phyloP scores from a whole-genome alignment of 2,329 filamentous ascomycete genomes.

The Tolypocladium endophyticum region DNA sequence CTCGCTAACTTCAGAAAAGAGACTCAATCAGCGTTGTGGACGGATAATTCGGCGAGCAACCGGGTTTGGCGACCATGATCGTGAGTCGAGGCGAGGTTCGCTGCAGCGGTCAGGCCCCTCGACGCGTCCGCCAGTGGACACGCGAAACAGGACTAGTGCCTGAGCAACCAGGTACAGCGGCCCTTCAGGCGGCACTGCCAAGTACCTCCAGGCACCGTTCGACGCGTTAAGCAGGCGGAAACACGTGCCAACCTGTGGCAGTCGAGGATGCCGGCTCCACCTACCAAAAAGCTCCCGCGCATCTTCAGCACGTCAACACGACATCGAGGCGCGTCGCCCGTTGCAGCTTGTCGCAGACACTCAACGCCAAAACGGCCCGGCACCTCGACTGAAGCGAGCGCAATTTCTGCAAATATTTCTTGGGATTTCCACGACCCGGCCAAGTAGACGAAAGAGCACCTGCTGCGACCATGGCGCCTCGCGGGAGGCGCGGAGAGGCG shows the following conservation, averaged over 20 bases:
- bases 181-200: background rate
- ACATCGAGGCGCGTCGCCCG: constrained; percentile 1
- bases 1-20: background rate
- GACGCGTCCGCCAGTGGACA: background rate
- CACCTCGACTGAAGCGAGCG: background rate
- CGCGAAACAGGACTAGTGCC: background rate
- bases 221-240: background rate
- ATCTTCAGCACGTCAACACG: constrained; percentile 9
- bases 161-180: background rate
- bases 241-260: background rate
- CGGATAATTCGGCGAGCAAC: background rate
- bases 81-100: background rate
- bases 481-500: constrained; percentile 18
- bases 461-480: constrained; percentile 20
- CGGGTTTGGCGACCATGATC: background rate
- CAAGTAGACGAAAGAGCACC: background rate
- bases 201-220: background rate
- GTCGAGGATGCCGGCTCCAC: background rate
- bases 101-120: background rate
- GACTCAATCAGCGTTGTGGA: background rate
- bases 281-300: background rate
- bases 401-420: background rate
- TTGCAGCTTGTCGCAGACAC: background rate
- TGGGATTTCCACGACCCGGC: background rate
- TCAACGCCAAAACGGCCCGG: background rate